Evolutionary conservation across 192 early-diverging fungal genomes (phyloP).

Genomic region (Dimargaris xerosporica): DNA sequence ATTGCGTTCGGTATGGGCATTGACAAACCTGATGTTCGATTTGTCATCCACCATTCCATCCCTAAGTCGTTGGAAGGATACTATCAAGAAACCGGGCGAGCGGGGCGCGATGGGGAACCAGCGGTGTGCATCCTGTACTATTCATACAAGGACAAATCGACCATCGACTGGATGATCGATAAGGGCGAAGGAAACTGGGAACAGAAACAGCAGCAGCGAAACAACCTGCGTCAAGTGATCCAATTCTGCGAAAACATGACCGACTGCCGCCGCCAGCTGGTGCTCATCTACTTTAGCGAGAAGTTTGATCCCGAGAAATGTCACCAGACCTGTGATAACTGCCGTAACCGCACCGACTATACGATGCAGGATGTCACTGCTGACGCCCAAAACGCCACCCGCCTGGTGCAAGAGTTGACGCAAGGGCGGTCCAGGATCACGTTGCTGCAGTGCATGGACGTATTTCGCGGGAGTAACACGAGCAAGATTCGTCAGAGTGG

Average conservation of each 20-base stretch:
- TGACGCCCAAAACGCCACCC: conserved; percentile 31
- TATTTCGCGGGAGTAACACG: conserved; percentile 55
- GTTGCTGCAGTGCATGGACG: conserved; percentile 48
- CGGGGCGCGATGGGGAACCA: conserved; percentile 79
- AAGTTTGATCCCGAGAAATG: conserved; percentile 47
- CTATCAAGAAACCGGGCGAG: conserved; percentile 92
- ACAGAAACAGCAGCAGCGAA: conserved; percentile 63
- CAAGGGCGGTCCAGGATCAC: conserved; percentile 30
- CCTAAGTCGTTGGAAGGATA: conserved; percentile 88
- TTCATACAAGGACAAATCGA: conserved; percentile 51
- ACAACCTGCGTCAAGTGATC: conserved; percentile 47
- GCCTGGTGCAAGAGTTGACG: conserved; percentile 26
- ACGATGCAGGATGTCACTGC: conserved; percentile 34
- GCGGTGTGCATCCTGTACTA: conserved; percentile 79
- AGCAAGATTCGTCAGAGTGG: conserved; percentile 33
- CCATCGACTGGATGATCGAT: conserved; percentile 64
- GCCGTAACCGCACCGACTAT: conserved; percentile 23
- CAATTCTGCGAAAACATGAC: conserved; percentile 73
- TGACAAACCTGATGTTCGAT: conserved; percentile 91
- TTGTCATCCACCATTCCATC: conserved; percentile 83
- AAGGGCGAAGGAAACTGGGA: conserved; percentile 61
- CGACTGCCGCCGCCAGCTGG: conserved; percentile 77
- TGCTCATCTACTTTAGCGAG: conserved; percentile 87
- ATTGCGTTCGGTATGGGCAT: conserved; percentile 98
- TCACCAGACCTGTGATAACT: conserved; percentile 79